phyloP scores from a whole-genome alignment of 495 filamentous ascomycete species.

The Hypoxylon fuscum region DNA sequence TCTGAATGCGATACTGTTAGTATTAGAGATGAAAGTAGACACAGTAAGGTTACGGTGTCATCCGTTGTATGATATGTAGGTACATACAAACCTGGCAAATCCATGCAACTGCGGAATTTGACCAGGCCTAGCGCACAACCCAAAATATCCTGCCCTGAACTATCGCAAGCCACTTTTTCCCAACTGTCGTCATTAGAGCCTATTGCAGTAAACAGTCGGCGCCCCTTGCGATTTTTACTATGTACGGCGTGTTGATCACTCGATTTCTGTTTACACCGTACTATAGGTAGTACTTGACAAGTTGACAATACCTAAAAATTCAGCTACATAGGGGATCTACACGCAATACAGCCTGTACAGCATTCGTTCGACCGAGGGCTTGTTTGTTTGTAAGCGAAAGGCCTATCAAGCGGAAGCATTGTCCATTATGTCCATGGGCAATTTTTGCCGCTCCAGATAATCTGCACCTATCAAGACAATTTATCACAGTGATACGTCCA shows the following conservation, averaged over 20 bases:
- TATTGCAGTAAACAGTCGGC: conserved; percentile 17
- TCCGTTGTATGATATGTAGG: no score
- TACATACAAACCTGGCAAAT: neutral
- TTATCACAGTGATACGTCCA: conserved; percentile 18
- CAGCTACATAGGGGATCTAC: conserved; percentile 17
- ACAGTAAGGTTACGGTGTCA: conserved; percentile 28
- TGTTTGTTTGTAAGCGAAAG: conserved; percentile 2
- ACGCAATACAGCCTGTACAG: conserved; percentile 5
- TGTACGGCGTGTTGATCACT: no score
- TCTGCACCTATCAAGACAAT: conserved; percentile 22
- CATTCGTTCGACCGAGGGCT: conserved; percentile 10
- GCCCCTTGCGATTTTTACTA: no score
- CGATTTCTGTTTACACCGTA: no score
- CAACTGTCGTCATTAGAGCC: conserved; percentile 4
- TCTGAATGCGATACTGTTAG: conserved; percentile 17
- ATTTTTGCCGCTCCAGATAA: conserved; percentile 13
- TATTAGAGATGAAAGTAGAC: no score
- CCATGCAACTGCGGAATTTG: neutral
- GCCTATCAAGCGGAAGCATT: conserved; percentile 21
- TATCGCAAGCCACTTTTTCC: conserved; percentile 18
- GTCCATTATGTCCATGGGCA: conserved; percentile 10
- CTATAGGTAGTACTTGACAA: no score
- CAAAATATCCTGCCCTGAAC: neutral
- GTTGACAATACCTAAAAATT: neutral
- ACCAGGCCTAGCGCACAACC: neutral